A percentile compares a stretch with the other conserved stretches of the same genome.
Conservation (phyloP, 2,329 filamentous ascomycete genomes). For the Acrocalymma vagum region DNA sequence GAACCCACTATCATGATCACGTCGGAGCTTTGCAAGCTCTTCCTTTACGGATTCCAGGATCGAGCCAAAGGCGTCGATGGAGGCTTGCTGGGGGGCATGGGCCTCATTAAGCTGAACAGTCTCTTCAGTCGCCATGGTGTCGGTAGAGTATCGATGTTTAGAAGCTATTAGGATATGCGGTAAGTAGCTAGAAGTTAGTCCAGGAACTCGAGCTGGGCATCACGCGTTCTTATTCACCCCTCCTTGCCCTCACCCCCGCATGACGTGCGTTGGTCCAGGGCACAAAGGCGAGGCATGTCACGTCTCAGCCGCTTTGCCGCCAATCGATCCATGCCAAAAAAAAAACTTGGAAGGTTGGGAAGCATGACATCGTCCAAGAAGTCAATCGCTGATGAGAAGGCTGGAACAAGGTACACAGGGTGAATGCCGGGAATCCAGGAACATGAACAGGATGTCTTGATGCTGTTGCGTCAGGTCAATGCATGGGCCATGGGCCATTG, state of each 20-base stretch:
- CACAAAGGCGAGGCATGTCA: slow-evolving; percentile 13
- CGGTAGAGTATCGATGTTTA: background rate
- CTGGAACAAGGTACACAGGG: too few species aligned
- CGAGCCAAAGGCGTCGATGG: slow-evolving; percentile 41
- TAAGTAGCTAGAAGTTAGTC: background rate
- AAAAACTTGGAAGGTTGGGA: slow-evolving; percentile 25
- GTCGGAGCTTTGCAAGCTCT: slow-evolving; percentile 43
- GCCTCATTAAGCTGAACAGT: slow-evolving; percentile 40
- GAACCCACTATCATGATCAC: slow-evolving; percentile 41
- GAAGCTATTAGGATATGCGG: background rate
- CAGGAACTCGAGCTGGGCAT: background rate
- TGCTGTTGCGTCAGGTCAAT: too few species aligned
- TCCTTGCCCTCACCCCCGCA: slow-evolving; percentile 17
- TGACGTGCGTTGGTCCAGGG: slow-evolving; percentile 13
- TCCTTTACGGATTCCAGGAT: slow-evolving; percentile 41
- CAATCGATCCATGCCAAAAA: slow-evolving; percentile 6
- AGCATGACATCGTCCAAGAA: too few species aligned
- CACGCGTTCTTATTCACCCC: slow-evolving; percentile 19
- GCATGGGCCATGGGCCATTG: too few species aligned
- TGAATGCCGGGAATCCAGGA: too few species aligned
- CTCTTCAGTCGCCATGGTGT: slow-evolving; percentile 46
- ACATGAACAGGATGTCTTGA: too few species aligned
- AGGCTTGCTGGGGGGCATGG: slow-evolving; percentile 45
- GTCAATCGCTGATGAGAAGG: too few species aligned
- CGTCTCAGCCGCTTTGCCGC: slow-evolving; percentile 16